phyloP scores from a whole-genome alignment of 805 yeast species.

The Metschnikowia cerradonensis region DNA sequence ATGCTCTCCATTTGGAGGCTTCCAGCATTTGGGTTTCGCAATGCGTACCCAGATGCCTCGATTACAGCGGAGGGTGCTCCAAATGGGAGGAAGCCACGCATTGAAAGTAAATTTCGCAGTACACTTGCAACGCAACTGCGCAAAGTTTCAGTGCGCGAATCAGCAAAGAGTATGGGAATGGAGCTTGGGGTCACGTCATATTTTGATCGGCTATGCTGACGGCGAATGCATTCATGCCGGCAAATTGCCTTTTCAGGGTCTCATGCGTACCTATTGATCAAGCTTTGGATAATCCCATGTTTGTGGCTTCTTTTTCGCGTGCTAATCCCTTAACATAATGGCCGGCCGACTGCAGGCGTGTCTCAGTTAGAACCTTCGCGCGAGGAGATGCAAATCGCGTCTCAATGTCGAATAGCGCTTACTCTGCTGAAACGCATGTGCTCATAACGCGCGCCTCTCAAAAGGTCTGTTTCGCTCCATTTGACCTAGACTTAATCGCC shows the following conservation, averaged over 20 bases:
- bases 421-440: neutral
- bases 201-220: neutral
- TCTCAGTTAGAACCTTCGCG: neutral
- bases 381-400: slow-evolving; percentile 4
- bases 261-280: too few species aligned
- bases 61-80: neutral
- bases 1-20: neutral
- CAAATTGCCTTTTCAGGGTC: too few species aligned
- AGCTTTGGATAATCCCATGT: neutral
- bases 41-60: neutral
- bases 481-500: neutral
- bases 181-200: neutral
- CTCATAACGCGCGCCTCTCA: slow-evolving; percentile 2
- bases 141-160: neutral
- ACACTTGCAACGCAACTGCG: neutral
- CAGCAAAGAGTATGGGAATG: neutral
- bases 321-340: neutral
- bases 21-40: neutral
- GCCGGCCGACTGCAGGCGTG: slow-evolving; percentile 1
- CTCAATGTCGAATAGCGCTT: neutral
- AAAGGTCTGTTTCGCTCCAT: slow-evolving; percentile 1
- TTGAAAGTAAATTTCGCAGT: neutral
- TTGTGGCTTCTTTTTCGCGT: neutral
- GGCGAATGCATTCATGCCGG: too few species aligned
- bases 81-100: slow-evolving; percentile 1